Percentiles rank a stretch among this genome's conserved stretches.
Conservation (phyloP, 495 filamentous ascomycete genomes). For the Tuber borchii region DNA sequence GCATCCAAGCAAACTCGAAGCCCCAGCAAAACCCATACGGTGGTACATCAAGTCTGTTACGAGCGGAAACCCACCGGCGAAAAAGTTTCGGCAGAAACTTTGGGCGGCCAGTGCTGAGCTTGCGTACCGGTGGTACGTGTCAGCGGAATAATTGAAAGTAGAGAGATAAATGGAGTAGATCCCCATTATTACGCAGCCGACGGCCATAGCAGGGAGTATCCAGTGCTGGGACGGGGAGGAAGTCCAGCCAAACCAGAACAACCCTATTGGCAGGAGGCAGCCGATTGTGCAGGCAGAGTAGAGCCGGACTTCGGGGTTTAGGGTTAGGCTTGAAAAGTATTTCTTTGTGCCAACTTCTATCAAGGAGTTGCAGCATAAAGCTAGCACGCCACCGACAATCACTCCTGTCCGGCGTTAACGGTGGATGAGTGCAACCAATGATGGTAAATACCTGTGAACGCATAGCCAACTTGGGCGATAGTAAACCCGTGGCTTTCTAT, state of each 20-base stretch:
- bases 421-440: neutral
- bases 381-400: slow-evolving; percentile 59
- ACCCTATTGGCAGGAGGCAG: slow-evolving; percentile 56
- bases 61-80: slow-evolving; percentile 77
- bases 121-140: slow-evolving; percentile 77
- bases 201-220: slow-evolving; percentile 66
- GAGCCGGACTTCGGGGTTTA: slow-evolving; percentile 63
- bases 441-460: slow-evolving; percentile 55
- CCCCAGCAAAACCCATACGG: slow-evolving; percentile 64
- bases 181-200: slow-evolving; percentile 73
- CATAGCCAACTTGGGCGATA: slow-evolving; percentile 58
- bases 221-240: slow-evolving; percentile 61
- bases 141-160: slow-evolving; percentile 91
- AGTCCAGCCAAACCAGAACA: slow-evolving; percentile 78
- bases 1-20: slow-evolving; percentile 67
- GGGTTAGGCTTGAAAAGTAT: slow-evolving; percentile 43
- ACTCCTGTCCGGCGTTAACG: slow-evolving; percentile 48
- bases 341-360: slow-evolving; percentile 39
- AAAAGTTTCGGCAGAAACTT: slow-evolving; percentile 72
- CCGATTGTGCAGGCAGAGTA: slow-evolving; percentile 71
- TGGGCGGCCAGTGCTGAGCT: slow-evolving; percentile 84
- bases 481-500: slow-evolving; percentile 61
- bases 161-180: slow-evolving; percentile 86
- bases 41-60: slow-evolving; percentile 65
- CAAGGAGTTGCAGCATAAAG: slow-evolving; percentile 62